Base-by-base conservation (phyloP, 2,329 filamentous ascomycete genomes). In the Fusarium virguliforme region DNA sequence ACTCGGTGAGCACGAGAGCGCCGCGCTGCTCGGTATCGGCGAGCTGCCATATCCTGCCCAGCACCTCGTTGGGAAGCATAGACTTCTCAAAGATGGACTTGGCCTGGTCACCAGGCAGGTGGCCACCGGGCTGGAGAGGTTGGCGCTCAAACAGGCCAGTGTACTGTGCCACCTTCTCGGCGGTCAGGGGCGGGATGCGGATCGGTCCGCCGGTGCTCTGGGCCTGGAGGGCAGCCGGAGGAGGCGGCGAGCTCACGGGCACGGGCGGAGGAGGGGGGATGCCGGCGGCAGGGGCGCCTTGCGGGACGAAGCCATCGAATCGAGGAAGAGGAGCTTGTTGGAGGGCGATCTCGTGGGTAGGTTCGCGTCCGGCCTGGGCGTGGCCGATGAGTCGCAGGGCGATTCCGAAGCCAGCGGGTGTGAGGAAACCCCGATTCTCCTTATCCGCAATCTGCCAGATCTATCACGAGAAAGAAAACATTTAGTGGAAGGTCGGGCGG, bases 391-490 rank as follows among this genome's bases (percentile, higher is more conserved):
- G 90, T 77, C 96, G 90, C 79, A 99, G 84, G 64, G 97, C 96
- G 79, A 97, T 89, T 67, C 95, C 94, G 83, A 99, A 99, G 79
- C 95, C 96, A 43, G 94, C 90, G 22, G 94, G 94, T 35, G 95
- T 98, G 74, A 99, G 86, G 74, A 98, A 92, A 58, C 96, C 96
- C 72, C 95, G 90, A 84, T 99, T 99, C 84, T 98, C 95, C 73
- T 90, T 94, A 84, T 99, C 96, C 74, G 96, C 95, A 80, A 99
- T 96, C 84, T 98, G 95, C 96, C 96, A 99, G 87, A 99, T 98
- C 93, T 97, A 81, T 70, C 9, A 55, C 38, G 22, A 60, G 26
- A 41, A 38, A 18, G 26, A n/a, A 65, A 51, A 58, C 13, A 18
- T 55, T 64, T 53, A 65, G 46, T 34, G 50, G 32, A 46, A 53